Evolutionary conservation across 495 filamentous ascomycete species (phyloP).

Genomic region (Penicillium angulare): DNA sequence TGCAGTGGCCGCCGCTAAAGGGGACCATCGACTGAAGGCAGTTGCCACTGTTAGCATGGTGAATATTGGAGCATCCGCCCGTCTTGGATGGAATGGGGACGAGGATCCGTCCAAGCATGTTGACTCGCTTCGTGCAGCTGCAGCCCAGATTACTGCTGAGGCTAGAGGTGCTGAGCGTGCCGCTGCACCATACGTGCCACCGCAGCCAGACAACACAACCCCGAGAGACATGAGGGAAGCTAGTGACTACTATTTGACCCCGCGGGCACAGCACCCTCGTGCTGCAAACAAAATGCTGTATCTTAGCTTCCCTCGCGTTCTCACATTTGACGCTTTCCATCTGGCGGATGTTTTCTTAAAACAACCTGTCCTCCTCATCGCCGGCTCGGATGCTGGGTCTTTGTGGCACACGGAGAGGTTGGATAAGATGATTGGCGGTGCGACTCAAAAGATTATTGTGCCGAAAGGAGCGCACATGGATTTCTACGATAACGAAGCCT

Average conservation of each 20-base stretch:
- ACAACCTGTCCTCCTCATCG: conserved; percentile 9
- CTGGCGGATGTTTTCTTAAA: conserved; percentile 8
- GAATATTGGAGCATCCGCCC: neutral
- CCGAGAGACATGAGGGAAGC: conserved; percentile 8
- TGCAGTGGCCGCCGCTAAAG: neutral
- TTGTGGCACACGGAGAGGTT: conserved; percentile 11
- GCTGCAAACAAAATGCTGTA: conserved; percentile 8
- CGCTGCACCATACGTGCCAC: conserved; percentile 6
- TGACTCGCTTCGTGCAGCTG: neutral
- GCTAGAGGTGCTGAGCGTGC: conserved; percentile 1
- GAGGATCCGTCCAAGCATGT: neutral
- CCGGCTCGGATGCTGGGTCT: conserved; percentile 6
- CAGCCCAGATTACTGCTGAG: neutral
- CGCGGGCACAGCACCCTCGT: neutral
- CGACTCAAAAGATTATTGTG: conserved; percentile 7
- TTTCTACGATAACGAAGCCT: conserved; percentile 6
- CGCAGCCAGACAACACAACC: conserved; percentile 6
- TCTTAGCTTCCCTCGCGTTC: conserved; percentile 4
- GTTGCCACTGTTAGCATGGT: neutral
- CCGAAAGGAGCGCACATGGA: conserved; percentile 8
- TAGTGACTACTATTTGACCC: neutral
- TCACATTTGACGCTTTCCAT: conserved; percentile 9
- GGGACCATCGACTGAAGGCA: neutral
- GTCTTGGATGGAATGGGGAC: neutral
- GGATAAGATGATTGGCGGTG: conserved; percentile 3